These are phyloP conservation scores for Fusarium globosum DNA, from an alignment of 2,329 filamentous ascomycete species.

Conservation along the genomic window DNA sequence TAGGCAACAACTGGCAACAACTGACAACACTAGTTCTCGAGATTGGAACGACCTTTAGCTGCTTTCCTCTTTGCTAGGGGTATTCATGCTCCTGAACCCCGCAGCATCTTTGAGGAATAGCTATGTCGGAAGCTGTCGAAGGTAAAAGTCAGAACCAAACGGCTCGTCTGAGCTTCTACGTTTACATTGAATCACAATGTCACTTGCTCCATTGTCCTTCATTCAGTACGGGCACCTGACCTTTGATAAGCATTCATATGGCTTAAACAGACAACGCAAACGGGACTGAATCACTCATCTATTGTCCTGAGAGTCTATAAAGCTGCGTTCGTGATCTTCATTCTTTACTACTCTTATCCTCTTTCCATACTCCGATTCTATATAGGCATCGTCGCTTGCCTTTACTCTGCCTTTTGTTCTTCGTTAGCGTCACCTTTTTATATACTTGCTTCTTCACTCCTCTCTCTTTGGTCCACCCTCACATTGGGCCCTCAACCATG, in stretches of 20 bases:
- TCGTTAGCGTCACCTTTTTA: neutral
- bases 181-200: slow-evolving; percentile 30
- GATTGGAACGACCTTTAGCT: slow-evolving; percentile 57
- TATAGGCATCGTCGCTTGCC: neutral
- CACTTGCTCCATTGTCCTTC: slow-evolving; percentile 8
- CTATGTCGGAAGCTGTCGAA: neutral
- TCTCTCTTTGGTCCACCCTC: neutral
- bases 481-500: slow-evolving; percentile 50
- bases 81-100: slow-evolving; percentile 55
- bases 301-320: slow-evolving; percentile 33
- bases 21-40: slow-evolving; percentile 57
- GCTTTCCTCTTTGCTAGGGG: slow-evolving; percentile 56
- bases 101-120: slow-evolving; percentile 59
- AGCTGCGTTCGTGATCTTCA: slow-evolving; percentile 2
- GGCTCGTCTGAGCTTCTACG: slow-evolving; percentile 10
- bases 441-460: neutral
- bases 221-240: slow-evolving; percentile 19
- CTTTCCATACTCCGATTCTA: neutral
- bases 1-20: slow-evolving; percentile 14
- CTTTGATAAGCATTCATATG: slow-evolving; percentile 8
- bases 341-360: slow-evolving; percentile 11
- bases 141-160: neutral
- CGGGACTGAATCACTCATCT: slow-evolving; percentile 43
- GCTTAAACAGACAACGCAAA: slow-evolving; percentile 4
- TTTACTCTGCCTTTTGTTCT: neutral